phyloP scores from a whole-genome alignment of 2,329 filamentous ascomycete genomes.

The Fusarium sacchari region DNA sequence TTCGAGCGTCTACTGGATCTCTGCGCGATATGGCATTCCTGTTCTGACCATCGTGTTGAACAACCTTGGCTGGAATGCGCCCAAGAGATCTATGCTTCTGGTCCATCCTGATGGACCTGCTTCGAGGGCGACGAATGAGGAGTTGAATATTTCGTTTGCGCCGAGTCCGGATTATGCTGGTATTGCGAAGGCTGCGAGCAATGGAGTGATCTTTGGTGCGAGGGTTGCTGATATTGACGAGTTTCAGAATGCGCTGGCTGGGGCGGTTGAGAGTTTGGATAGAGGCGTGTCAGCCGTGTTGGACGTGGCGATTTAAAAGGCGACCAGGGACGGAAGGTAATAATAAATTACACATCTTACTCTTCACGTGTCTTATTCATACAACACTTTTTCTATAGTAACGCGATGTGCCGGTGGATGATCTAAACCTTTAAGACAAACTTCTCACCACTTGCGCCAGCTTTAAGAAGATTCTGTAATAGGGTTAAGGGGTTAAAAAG shows the following conservation, averaged over 20 bases:
- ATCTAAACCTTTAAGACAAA: not conserved
- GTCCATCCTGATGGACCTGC: constrained; percentile 11
- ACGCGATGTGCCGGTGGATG: not conserved
- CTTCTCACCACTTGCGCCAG: not conserved
- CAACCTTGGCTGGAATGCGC: constrained; percentile 20
- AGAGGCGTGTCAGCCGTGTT: constrained; percentile 1
- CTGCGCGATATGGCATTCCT: not conserved
- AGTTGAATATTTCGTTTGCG: constrained; percentile 15
- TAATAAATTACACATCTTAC: not conserved
- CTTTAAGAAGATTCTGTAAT: not conserved
- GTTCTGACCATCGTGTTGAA: constrained; percentile 18
- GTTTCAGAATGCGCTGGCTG: not conserved
- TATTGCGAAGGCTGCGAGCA: not conserved
- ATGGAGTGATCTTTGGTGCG: not conserved
- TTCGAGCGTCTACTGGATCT: constrained; percentile 27
- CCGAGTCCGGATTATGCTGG: constrained; percentile 11
- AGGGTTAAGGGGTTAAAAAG: too few species aligned
- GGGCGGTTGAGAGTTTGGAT: not conserved
- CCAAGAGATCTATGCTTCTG: not conserved
- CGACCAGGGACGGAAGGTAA: too few species aligned
- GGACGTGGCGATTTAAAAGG: constrained; percentile 1
- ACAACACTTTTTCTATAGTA: too few species aligned
- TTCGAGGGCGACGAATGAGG: not conserved
- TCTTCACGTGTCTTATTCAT: too few species aligned
- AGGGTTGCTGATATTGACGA: not conserved